These are phyloP conservation scores for Parsonsia alboflavescens DNA, from an alignment of 257 asterid species.

Conservation along the genomic window DNA sequence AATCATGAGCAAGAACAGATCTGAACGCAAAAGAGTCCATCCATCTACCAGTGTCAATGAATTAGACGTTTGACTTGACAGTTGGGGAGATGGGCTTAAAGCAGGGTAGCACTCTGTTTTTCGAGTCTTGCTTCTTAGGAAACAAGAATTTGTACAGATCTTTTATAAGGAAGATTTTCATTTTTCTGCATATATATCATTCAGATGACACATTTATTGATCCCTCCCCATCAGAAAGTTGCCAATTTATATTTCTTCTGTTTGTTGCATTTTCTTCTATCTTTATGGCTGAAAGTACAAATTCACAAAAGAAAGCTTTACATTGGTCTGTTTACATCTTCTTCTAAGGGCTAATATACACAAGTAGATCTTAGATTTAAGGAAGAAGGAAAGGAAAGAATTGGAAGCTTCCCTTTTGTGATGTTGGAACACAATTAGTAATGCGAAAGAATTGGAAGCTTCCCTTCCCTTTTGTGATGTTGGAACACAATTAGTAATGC, in stretches of 20 bases:
- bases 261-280: not conserved
- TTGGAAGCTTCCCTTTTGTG: not conserved
- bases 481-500: no score
- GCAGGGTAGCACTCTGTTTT: not conserved
- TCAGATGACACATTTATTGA: not conserved
- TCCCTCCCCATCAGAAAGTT: not conserved
- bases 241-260: not conserved
- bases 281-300: no score
- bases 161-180: not conserved
- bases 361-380: not conserved
- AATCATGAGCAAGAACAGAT: conserved; percentile 26
- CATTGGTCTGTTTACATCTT: not conserved
- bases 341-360: not conserved
- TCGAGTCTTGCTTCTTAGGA: not conserved
- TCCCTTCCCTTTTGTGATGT: not conserved
- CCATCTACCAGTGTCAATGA: conserved; percentile 10
- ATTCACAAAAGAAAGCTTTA: not conserved
- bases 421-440: not conserved
- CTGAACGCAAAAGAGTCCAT: conserved; percentile 24
- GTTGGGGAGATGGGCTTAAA: not conserved
- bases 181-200: not conserved
- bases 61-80: not conserved
- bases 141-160: not conserved
- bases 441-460: no score
- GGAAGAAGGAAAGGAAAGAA: not conserved